Base-by-base conservation (phyloP, 2,329 filamentous ascomycete species). In the Cephalotrichum gorgonifer region DNA sequence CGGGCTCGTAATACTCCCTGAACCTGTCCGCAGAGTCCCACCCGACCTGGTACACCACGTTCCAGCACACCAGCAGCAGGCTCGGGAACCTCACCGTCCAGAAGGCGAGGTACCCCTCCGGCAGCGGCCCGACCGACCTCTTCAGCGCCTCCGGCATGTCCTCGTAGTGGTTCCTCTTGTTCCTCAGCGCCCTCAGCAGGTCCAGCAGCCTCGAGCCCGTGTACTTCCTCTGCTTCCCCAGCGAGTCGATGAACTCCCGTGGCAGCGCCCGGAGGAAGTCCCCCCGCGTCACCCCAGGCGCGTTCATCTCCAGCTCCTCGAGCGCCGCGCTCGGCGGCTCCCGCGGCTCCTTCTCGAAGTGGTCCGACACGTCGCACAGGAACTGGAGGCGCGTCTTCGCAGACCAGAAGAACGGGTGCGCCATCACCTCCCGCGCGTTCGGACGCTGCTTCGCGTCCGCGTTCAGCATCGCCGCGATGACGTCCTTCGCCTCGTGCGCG, bases 121-220 rank as follows among this genome's bases (percentile, higher is more conserved):
- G 85, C 51, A 91, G 62, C 8, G 81, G 68, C 0, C 88, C 89
- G 0, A 95, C 86, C 27, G 65, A 63, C 52, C 70, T 71, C 58
- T 77, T 91, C 54, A 95, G 76, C 44, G 80, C 70, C 14, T 90
- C 86, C 6, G 86, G 78, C 87, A 98, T 91, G 63, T 98, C 93
- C 60, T 95, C 90, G 63, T 96, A 98, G 62, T 98, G 93, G 55
- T 97, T 95, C 58, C 86, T 87, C 77, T 98, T 98, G 68, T 98
- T 98, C 23, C 93, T 76, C 50, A 98, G 71, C 2, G 91, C 93
- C 2, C 93, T 79, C 20, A 98, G 70, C 22, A 98, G 73, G 65
- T 98, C 93, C 49, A 98, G 69, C 61, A 98, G 78, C 43, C 81
- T 79, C 2, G 79, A 77, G 1, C 90, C 90, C 0, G 86, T 93